These are phyloP conservation scores for Flagelloscypha sp. DNA, from an alignment of 768 basidiomycete genomes.

Conservation along the genomic window DNA sequence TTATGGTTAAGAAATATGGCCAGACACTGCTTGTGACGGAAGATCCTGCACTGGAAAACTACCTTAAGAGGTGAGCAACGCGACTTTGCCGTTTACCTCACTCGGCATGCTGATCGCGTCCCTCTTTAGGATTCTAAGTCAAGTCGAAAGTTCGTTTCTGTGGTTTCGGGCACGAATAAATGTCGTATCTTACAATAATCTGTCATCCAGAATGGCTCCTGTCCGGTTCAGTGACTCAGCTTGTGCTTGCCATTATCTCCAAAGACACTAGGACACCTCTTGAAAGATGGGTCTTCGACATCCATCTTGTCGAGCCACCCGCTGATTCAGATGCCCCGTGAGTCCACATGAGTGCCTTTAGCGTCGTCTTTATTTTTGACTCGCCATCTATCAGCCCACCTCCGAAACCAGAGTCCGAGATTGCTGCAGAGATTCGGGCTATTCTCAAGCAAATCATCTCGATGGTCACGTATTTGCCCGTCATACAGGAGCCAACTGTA, in stretches of 20 bases:
- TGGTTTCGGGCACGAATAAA: neutral
- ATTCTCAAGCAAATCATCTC: slow-evolving; percentile 98
- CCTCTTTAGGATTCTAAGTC: slow-evolving; percentile 67
- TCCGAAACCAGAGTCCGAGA: slow-evolving; percentile 76
- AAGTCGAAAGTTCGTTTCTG: slow-evolving; percentile 73
- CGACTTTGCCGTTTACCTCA: slow-evolving; percentile 4
- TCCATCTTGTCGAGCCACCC: slow-evolving; percentile 70
- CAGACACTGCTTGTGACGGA: slow-evolving; percentile 92
- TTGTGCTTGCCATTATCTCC: slow-evolving; percentile 92
- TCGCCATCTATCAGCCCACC: slow-evolving; percentile 32
- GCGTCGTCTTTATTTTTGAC: slow-evolving; percentile 2
- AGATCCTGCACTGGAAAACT: slow-evolving; percentile 87
- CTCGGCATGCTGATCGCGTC: slow-evolving; percentile 3
- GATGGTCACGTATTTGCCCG: slow-evolving; percentile 92
- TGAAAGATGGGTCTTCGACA: slow-evolving; percentile 97
- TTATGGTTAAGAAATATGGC: slow-evolving; percentile 99
- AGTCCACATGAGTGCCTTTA: slow-evolving; percentile 17
- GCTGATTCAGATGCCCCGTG: slow-evolving; percentile 43
- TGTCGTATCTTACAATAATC: slow-evolving; percentile 1
- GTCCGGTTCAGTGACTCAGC: slow-evolving; percentile 83
- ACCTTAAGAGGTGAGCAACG: slow-evolving; percentile 65
- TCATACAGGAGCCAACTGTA: slow-evolving; percentile 89
- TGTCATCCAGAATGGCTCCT: slow-evolving; percentile 77
- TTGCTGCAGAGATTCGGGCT: slow-evolving; percentile 94
- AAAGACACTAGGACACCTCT: slow-evolving; percentile 87